Base-by-base conservation (phyloP, 192 early-diverging fungal genomes). In the Jimgerdemannia flammicorona region DNA sequence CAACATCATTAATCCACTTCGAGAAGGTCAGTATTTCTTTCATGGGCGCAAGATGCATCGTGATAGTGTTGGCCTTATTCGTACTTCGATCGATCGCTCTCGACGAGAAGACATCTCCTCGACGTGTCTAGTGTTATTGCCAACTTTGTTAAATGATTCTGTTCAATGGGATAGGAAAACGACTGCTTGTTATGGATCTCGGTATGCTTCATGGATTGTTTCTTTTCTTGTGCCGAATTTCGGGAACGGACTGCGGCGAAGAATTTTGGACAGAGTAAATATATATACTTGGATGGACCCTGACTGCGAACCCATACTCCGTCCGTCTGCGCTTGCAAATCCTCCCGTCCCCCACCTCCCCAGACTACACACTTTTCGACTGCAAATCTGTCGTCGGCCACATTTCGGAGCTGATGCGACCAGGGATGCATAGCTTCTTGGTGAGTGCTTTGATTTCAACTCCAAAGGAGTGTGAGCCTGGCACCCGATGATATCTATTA, bases 331-430 rank as follows among this genome's bases (percentile, higher is more conserved):
- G 29, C 29, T 29, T 29, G 29, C 29, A 29, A 29, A 29, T 29
- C 29, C 29, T 29, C 29, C 29, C 29, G 29, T 29, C 29, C 29
- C 29, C 29, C 29, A 29, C 29, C 29, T n/a, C 29, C 29, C 2
- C 39, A 69, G 93, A 94, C 76, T 90, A 93, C 74, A 94, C 93
- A 8, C 77, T 94, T 19, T 88, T 92, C 72, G 93, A 92, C 76
- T 92, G 91, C 84, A 91, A 89, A 40, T 84, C 87, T 40, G 67
- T 83, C 17, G 88, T 87, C n/a, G 79, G 84, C 44, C 83, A 88
- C 59, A 82, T 91, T 20, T 74, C 86, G 6, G 85, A 90, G 6
- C 87, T 94, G 71, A 86, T 87, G 70, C 82, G 90, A 20, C 90
- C 90, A 2, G 90, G 90, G 10, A 70, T 90, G 77, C 88, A 91